phyloP scores from a whole-genome alignment of 352 stramenopile species.

The Aphanomyces astaci region DNA sequence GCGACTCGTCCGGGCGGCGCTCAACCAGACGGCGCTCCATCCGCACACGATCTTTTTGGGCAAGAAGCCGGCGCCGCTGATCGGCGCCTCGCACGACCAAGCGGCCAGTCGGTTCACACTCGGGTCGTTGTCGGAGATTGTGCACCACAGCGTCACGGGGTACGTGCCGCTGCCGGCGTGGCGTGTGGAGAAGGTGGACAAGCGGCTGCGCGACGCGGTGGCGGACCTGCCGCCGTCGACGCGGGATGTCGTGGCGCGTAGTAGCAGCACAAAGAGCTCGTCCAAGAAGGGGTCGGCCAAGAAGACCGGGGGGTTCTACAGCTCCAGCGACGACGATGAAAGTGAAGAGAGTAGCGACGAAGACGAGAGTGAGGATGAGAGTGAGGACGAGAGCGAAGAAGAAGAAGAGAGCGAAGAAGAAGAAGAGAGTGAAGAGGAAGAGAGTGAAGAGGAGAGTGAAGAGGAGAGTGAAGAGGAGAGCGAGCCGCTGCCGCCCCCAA shows the following conservation, averaged over 20 bases:
- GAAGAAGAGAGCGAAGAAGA: slow-evolving; percentile 41
- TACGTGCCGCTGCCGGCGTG: slow-evolving; percentile 73
- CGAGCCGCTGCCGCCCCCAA: background rate
- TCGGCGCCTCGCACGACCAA: slow-evolving; percentile 58
- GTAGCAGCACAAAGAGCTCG: background rate
- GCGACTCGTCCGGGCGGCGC: slow-evolving; percentile 68
- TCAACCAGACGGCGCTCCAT: slow-evolving; percentile 53
- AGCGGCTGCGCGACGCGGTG: slow-evolving; percentile 64
- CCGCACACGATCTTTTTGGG: slow-evolving; percentile 66
- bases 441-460: slow-evolving; percentile 3
- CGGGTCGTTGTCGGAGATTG: slow-evolving; percentile 79
- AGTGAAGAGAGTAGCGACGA: slow-evolving; percentile 24
- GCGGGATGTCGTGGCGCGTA: background rate
- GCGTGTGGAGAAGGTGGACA: slow-evolving; percentile 56
- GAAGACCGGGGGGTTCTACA: slow-evolving; percentile 47
- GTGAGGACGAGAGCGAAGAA: slow-evolving; percentile 31
- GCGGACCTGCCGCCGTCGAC: slow-evolving; percentile 8
- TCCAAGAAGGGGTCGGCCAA: background rate
- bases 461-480: slow-evolving; percentile 17
- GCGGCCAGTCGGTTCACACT: slow-evolving; percentile 71
- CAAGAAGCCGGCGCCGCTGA: slow-evolving; percentile 70
- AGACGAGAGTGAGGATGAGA: slow-evolving; percentile 39
- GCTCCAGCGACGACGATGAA: slow-evolving; percentile 32
- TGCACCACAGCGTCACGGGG: slow-evolving; percentile 76
- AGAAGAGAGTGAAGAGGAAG: slow-evolving; percentile 29